These are phyloP conservation scores for Phoma sp. DNA, from an alignment of 2,329 filamentous ascomycete species.

Conservation along the genomic window DNA sequence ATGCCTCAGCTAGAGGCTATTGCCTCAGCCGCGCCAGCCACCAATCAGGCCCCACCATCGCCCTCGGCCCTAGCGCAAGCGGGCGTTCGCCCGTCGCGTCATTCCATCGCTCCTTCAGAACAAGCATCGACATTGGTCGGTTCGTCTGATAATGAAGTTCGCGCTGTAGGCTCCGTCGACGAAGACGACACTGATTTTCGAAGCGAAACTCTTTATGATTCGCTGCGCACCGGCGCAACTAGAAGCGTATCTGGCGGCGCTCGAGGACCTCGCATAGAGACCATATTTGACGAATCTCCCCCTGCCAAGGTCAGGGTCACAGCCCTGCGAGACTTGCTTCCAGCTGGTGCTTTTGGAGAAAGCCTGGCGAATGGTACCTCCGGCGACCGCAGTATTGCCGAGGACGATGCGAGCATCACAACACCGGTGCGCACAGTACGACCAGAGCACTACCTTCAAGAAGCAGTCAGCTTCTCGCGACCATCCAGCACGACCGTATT, in stretches of 20 bases:
- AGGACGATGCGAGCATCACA: constrained; percentile 59
- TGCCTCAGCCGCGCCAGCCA: constrained; percentile 35
- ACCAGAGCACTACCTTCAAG: constrained; percentile 46
- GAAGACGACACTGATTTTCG: constrained; percentile 81
- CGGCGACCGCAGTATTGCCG: constrained; percentile 55
- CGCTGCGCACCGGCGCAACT: constrained; percentile 74
- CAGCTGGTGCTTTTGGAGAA: constrained; percentile 54
- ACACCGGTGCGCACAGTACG: constrained; percentile 57
- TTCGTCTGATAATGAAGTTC: constrained; percentile 70
- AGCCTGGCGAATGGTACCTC: constrained; percentile 40
- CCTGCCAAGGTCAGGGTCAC: constrained; percentile 53
- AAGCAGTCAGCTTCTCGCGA: constrained; percentile 45
- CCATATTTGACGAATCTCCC: constrained; percentile 82
- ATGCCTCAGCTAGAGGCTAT: constrained; percentile 43
- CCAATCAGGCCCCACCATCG: constrained; percentile 47
- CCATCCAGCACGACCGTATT: constrained; percentile 47
- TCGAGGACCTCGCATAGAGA: constrained; percentile 75
- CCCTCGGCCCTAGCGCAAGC: constrained; percentile 43
- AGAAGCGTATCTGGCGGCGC: constrained; percentile 67
- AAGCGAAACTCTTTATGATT: constrained; percentile 80
- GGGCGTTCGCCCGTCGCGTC: constrained; percentile 56
- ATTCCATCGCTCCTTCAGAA: constrained; percentile 65
- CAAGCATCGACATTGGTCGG: constrained; percentile 71
- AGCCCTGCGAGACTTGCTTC: constrained; percentile 58
- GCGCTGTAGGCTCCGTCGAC: constrained; percentile 71